These are phyloP conservation scores for Trichoderma endophyticum DNA, from an alignment of 2,329 filamentous ascomycete species.

Conservation along the genomic window DNA sequence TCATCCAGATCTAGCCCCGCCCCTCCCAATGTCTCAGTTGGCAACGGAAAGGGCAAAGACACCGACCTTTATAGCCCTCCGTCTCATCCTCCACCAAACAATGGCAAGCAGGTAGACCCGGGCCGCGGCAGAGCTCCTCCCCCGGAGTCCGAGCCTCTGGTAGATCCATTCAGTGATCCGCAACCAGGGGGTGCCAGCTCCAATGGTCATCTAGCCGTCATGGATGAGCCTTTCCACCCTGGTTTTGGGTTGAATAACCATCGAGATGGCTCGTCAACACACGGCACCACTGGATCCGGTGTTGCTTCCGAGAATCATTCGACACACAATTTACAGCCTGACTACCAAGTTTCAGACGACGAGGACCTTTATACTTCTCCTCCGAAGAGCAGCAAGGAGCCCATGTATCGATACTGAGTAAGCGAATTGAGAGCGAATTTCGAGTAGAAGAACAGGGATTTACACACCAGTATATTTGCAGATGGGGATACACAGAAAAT, in stretches of 20 bases:
- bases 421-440: neutral
- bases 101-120: constrained; percentile 20
- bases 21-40: neutral
- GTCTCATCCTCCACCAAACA: constrained; percentile 26
- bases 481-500: neutral
- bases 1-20: neutral
- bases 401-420: constrained; percentile 34
- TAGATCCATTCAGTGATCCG: constrained; percentile 34
- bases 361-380: constrained; percentile 42
- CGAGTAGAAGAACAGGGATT: neutral
- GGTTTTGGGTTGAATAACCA: constrained; percentile 28
- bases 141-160: constrained; percentile 14
- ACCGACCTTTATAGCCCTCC: constrained; percentile 29
- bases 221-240: constrained; percentile 39
- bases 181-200: constrained; percentile 23
- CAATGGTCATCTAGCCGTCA: constrained; percentile 20
- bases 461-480: neutral
- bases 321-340: constrained; percentile 16
- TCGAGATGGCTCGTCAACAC: constrained; percentile 3
- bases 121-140: constrained; percentile 25
- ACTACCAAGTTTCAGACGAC: constrained; percentile 32
- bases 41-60: constrained; percentile 35
- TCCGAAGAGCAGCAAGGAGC: constrained; percentile 36
- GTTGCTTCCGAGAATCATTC: constrained; percentile 22
- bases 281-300: constrained; percentile 20